Base-by-base conservation (phyloP, 2,329 filamentous ascomycete species). In the Trichoderma atroviride region DNA sequence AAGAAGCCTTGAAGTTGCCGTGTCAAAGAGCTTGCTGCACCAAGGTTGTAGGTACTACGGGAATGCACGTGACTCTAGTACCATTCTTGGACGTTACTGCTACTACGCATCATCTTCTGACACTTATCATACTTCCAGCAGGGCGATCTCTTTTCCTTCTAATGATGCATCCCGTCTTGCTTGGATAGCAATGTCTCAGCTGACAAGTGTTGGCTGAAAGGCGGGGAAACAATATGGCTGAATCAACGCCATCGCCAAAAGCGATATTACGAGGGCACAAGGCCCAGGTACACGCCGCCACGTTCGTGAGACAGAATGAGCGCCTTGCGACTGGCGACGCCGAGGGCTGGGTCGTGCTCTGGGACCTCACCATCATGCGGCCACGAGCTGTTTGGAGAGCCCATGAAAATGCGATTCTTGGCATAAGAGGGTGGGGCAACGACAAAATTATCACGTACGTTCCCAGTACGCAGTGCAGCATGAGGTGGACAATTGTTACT, bases 321-420 rank as follows among this genome's bases (percentile, higher is more conserved):
- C 90, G 92, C 40, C 88, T 99, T 6, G 83, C 93, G 14, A 96
- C 93, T 0, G 95, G 92, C 43, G 96, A 99, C 80, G 92, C 93
- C 10, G 92, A 97, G 53, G 96, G 96, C 70, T 97, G 91, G 85
- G 84, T 97, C 40, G 87, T 97, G 7, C 82, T 94, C 27, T 99
- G 96, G 96, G 91, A 92, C 77, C 83, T 97, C 50, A 86, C 90
- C 31, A 92, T 90, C 63, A 94, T 96, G 83, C 87, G 96, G 40
- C 88, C 95, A 0, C 85, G 89, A 10, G 92, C 91, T 1, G 92
- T 96, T 4, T 99, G 96, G 96, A 90, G 88, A 75, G 92, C 93
- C 1, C 96, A 99, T 78, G 84, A 88, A 56, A 91, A 87, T 40
- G 87, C 92, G 24, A 89, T 98, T 33, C 84, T 98, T 19, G 92